Conservation (phyloP, 2,329 filamentous ascomycete genomes). For the Alternaria triticimaculans region DNA sequence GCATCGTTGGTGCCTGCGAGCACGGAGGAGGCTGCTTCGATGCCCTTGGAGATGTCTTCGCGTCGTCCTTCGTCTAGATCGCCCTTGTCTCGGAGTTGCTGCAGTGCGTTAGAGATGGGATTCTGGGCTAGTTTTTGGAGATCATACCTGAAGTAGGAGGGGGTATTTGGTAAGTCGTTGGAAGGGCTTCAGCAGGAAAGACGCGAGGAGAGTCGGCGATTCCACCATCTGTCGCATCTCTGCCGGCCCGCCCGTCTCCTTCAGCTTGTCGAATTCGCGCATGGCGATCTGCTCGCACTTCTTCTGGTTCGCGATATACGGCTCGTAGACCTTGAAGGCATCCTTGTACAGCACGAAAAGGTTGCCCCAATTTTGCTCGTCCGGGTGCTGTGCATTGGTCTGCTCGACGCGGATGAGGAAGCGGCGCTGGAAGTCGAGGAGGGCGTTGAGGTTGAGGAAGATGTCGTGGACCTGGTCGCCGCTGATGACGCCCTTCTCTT, state of each 20-base stretch:
- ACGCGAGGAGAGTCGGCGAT: conserved; percentile 85
- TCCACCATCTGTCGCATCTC: conserved; percentile 76
- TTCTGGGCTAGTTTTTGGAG: neutral
- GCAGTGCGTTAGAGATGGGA: conserved; percentile 14
- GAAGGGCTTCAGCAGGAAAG: conserved; percentile 95
- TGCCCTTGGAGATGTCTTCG: conserved; percentile 75
- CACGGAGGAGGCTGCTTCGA: conserved; percentile 81
- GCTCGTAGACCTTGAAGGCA: conserved; percentile 90
- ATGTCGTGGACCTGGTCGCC: conserved; percentile 93
- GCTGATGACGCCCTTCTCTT: conserved; percentile 84
- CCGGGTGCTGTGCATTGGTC: conserved; percentile 80
- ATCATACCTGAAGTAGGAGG: conserved; percentile 76
- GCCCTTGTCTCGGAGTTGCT: conserved; percentile 88
- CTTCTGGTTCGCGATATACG: conserved; percentile 95
- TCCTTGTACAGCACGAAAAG: conserved; percentile 86
- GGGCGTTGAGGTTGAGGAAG: conserved; percentile 93
- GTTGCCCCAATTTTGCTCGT: conserved; percentile 90
- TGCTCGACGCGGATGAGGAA: conserved; percentile 97
- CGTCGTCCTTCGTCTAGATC: conserved; percentile 73
- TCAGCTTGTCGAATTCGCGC: conserved; percentile 86
- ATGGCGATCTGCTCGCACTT: conserved; percentile 87
- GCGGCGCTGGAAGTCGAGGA: conserved; percentile 92
- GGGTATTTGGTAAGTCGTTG: conserved; percentile 96
- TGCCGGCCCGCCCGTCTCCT: conserved; percentile 69
- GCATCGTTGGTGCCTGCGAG: conserved; percentile 87